Base-by-base conservation (phyloP, 768 basidiomycete genomes). In the Russula abietina region DNA sequence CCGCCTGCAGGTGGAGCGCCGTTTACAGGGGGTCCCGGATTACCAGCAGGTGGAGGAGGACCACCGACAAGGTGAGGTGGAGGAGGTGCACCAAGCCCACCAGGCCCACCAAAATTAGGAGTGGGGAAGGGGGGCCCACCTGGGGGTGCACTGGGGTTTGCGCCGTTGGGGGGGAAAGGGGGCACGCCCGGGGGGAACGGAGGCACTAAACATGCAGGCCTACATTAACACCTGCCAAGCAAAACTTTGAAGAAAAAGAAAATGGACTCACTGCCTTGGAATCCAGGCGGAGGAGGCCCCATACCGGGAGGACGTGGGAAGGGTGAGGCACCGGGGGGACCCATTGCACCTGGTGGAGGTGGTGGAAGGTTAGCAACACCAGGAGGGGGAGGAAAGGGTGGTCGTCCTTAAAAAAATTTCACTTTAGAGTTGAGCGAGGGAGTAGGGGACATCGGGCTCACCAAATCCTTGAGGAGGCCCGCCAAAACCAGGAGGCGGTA, bases 301-400 rank as follows among this genome's bases (percentile, higher is more conserved):
- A 76, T 75, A 46, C 77, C 77, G 24, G 79, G 79, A 26, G 78
- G 78, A 24, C 86, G 87, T 65, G 88, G 90, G 77, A 90, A 91
- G 32, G 90, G 88, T 50, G 89, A 86, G 26, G 75, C 83, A 64
- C 85, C 84, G 51, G 83, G 83, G 22, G 79, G 80, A 28, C 73
- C 75, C 79, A 81, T 80, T 70, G 76, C 76, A 50, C 78, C 78
- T 57, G 79, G 75, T 45, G 78, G 78, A 2, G 78, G 76, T 48
- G 77, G 78, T 1, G 78, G 78, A 68, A 78, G 77, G 19, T 61
- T 62, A 12, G 85, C 86, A 24, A 86, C 85, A 69, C 62, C 62
- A 4, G 36, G 28, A 7, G 26, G 39, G 11, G 60, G 61, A 48
- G 87, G 86, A 71, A 89, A 88, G 33, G 88, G 87, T 14, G 85